A percentile compares a stretch with the other conserved stretches of the same genome.
Evolutionary conservation across 345 rosid species (phyloP).

Genomic region (Rubroshorea leprosula): DNA sequence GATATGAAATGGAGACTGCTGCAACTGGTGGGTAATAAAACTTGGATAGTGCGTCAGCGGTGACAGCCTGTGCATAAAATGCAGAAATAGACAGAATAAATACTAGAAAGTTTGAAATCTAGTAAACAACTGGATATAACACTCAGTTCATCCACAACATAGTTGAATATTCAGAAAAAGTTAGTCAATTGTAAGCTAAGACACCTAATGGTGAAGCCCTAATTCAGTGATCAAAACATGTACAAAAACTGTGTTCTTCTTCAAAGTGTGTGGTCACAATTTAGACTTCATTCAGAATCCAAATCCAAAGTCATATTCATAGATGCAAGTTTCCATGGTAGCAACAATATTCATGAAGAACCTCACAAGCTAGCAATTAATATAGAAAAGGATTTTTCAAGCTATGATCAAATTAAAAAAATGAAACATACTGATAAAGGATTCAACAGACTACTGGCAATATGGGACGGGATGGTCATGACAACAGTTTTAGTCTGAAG

Average conservation of each 20-base stretch:
- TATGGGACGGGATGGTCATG: background rate
- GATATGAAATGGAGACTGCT: slow-evolving; percentile 56
- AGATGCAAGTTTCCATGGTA: background rate
- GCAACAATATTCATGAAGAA: too few species aligned
- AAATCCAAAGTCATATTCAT: background rate
- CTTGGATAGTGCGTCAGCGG: background rate
- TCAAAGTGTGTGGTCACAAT: too few species aligned
- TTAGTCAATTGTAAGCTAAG: background rate
- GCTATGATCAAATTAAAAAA: too few species aligned
- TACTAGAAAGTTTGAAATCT: background rate
- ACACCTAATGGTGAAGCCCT: background rate
- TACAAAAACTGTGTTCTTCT: too few species aligned
- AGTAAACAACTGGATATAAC: background rate
- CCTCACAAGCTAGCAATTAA: too few species aligned
- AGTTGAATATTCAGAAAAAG: too few species aligned
- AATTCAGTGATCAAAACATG: too few species aligned
- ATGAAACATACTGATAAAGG: background rate
- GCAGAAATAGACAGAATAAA: background rate
- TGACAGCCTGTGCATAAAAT: background rate
- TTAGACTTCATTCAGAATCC: background rate
- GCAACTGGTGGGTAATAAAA: background rate
- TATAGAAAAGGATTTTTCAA: background rate
- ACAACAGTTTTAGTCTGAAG: background rate
- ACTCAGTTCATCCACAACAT: background rate
- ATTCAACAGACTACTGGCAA: background rate